phyloP scores from a whole-genome alignment of 2,329 filamentous ascomycete genomes.

The Aciculosporium take region DNA sequence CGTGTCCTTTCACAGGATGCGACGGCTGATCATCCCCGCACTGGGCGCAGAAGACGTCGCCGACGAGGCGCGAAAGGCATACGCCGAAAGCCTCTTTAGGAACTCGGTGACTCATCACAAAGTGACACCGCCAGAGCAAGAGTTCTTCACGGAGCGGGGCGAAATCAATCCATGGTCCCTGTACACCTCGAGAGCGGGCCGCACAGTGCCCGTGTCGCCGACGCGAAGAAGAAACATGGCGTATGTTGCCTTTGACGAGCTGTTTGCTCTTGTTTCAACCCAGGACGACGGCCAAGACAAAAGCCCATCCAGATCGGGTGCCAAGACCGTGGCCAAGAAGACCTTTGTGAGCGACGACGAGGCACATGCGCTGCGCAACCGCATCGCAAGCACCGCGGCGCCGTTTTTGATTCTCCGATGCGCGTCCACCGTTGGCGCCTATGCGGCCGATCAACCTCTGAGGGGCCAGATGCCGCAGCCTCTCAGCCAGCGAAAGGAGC shows the following conservation, averaged over 20 bases:
- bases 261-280: conserved; percentile 53
- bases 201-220: conserved; percentile 53
- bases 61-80: conserved; percentile 52
- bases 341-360: conserved; percentile 2
- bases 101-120: conserved; percentile 74
- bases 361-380: conserved; percentile 27
- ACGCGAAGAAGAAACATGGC: conserved; percentile 57
- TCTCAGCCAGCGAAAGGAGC: conserved; percentile 61
- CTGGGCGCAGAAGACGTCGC: conserved; percentile 53
- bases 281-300: conserved; percentile 10
- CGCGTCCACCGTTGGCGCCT: conserved; percentile 66
- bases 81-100: conserved; percentile 63
- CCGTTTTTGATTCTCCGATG: conserved; percentile 73
- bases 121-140: conserved; percentile 39
- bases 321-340: background rate
- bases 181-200: conserved; percentile 51
- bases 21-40: conserved; percentile 57
- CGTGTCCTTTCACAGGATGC: conserved; percentile 52
- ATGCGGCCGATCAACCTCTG: conserved; percentile 82
- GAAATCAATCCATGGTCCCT: conserved; percentile 42
- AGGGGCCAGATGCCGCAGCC: conserved; percentile 83
- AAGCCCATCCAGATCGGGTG: background rate
- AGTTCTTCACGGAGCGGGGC: conserved; percentile 32
- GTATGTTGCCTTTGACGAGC: conserved; percentile 66
- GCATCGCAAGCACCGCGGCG: conserved; percentile 60